Conservation (phyloP, 257 asterid genomes). For the Nicotiana obtusifolia region DNA sequence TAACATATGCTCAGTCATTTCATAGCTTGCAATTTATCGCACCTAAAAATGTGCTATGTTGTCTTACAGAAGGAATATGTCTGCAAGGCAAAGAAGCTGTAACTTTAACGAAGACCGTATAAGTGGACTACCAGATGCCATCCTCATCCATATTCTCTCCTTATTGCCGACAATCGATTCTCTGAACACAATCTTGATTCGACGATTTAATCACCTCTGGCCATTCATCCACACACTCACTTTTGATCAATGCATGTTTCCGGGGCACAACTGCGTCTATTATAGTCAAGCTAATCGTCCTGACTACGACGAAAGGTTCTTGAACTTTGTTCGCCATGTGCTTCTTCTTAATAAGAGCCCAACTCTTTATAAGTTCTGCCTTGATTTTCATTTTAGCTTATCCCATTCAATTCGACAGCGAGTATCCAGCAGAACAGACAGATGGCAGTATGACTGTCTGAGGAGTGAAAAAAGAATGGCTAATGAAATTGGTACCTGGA, state of each 20-base stretch:
- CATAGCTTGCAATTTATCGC: not conserved
- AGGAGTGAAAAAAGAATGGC: slow-evolving; percentile 1
- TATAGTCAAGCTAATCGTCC: not conserved
- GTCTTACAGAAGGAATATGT: not conserved
- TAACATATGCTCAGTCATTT: not conserved
- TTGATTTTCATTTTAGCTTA: slow-evolving; percentile 7
- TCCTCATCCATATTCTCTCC: slow-evolving; percentile 25
- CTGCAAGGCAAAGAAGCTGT: not conserved
- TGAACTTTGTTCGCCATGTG: slow-evolving; percentile 17
- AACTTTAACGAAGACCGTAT: slow-evolving; percentile 11
- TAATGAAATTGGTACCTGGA: slow-evolving; percentile 16
- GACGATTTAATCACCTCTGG: slow-evolving; percentile 30
- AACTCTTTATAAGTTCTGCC: slow-evolving; percentile 17
- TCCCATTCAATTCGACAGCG: not conserved
- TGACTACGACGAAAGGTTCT: slow-evolving; percentile 1
- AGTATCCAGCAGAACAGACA: not conserved
- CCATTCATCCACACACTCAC: slow-evolving; percentile 19
- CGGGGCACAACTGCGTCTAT: not conserved
- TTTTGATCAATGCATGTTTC: slow-evolving; percentile 15
- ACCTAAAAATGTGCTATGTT: not conserved
- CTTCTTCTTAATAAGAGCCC: slow-evolving; percentile 5
- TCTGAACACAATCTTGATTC: slow-evolving; percentile 14
- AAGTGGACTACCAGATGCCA: slow-evolving; percentile 25
- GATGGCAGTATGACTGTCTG: not conserved
- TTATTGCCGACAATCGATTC: slow-evolving; percentile 24